Base-by-base conservation (phyloP, 2,329 filamentous ascomycete genomes). In the Colletotrichum sp. region DNA sequence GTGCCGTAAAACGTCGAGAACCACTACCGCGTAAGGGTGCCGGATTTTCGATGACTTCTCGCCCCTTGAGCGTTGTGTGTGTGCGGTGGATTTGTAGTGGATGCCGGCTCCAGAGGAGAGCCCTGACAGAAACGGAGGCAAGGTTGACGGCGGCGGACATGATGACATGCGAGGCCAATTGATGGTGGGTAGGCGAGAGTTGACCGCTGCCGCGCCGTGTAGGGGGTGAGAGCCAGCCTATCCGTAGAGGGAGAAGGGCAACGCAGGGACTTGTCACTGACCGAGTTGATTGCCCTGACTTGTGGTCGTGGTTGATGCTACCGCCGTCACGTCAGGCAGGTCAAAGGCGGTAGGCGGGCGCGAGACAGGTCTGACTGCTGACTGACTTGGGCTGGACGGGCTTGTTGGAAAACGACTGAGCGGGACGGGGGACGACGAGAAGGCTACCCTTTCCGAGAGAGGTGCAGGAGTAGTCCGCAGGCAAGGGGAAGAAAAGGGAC, bases 221-320 rank as follows among this genome's bases (percentile, higher is more conserved):
- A 62, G 59, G 59, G 28, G n/a, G 28, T 7, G 59, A 6, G 44
- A 21, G 24, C 59, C 18, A 10, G 59, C 15, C 26, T 21, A 18
- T 28, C 32, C 39, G 32, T 18, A 36, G 59, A 44, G 39, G 21
- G 30, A 28, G 34, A 63, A 70, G 34, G 60, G 52, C 36, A 21
- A 62, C 64, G 71, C 71, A 71, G 66, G 67, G 71, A 71, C 71
- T 65, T 34, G 44, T 49, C 36, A 57, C 67, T 59, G 59, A 72
- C 59, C 21, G 21, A 49, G 36, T 44, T 18, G 24, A 28, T 24
- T 39, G 44, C 44, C 44, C 44, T 49, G 44, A 49, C 44, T 49
- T 49, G 44, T 49, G 44, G 44, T 49, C 44, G n/a, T 49, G 10
- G 44, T 49, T 49, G 44, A 49, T 49, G 44, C 44, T 49, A 49